Evolutionary conservation across 73 alveolate genomes (phyloP), one percentile per base, ranked within the genome.

Genomic region (Tetrahymena elliotti): DNA sequence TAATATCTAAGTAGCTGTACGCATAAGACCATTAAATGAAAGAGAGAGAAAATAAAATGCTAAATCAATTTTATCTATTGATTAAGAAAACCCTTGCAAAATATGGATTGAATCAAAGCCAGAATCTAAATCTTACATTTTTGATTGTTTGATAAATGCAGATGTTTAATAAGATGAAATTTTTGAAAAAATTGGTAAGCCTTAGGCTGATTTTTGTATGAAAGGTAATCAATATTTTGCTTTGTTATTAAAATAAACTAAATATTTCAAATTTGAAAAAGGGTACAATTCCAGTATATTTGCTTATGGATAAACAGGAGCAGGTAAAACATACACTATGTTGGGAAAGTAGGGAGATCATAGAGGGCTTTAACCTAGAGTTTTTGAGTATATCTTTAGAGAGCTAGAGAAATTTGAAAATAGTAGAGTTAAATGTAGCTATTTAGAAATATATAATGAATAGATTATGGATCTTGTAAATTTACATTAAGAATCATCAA

Each of bases 241-340:
- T 1, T 22, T 31, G 20, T 6, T 18, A 68, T 27, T 68, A 18
- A n/a, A 22, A 68, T 68, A 22, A 27, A 10, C 54, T 68, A 27
- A 68, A 33, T 52, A 97, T 6, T 98, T 98, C 54, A 97, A 96
- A 34, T 95, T 98, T 93, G 93, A 98, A 84, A 97, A 97, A 93
- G 99, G 99, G 11, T 98, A 98, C 95, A 99, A 99, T 96, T 99
- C 99, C 41, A 95, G 99, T 33, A 97, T 99, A 20, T 99, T 99
- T 97, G 99, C 99, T 7, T 99, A 99, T 93, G 99, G 99, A 27
- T 97, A 99, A 96, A 99, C 99, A 15, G 99, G 99, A 20, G 98
- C 99, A 38, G 99, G 99, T 3, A 99, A 99, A 93, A 99, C 99
- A 33, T 99, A 96, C 97, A 99, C 99, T 7, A 98, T 99, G 94